Conservation (phyloP, 73 alveolate species). For the Halteria grandinella region DNA sequence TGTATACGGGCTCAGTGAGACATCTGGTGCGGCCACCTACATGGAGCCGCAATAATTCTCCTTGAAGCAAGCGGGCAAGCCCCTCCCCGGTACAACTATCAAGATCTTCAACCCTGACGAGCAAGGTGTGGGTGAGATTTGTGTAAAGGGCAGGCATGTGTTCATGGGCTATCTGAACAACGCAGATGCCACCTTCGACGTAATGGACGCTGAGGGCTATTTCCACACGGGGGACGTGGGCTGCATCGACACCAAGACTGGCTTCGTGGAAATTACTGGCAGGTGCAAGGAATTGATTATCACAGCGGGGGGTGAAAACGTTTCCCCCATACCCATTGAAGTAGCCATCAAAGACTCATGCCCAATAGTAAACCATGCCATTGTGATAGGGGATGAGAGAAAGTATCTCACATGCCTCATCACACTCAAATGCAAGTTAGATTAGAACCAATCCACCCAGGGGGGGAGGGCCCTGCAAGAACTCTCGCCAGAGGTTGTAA, state of each 20-base stretch:
- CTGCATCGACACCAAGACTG: slow-evolving; percentile 40
- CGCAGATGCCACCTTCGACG: slow-evolving; percentile 52
- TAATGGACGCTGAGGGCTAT: slow-evolving; percentile 73
- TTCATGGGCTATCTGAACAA: slow-evolving; percentile 70
- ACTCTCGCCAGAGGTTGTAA: slow-evolving; percentile 19
- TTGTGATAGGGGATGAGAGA: slow-evolving; percentile 74
- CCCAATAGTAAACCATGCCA: slow-evolving; percentile 44
- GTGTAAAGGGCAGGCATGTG: slow-evolving; percentile 75
- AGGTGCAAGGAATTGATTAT: slow-evolving; percentile 78
- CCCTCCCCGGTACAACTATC: slow-evolving; percentile 64
- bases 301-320: slow-evolving; percentile 87
- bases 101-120: slow-evolving; percentile 61
- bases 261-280: slow-evolving; percentile 72
- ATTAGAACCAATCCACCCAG: not conserved
- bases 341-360: slow-evolving; percentile 62
- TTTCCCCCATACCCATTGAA: slow-evolving; percentile 77
- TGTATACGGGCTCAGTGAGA: slow-evolving; percentile 76
- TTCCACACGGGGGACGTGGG: slow-evolving; percentile 82
- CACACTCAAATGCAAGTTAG: slow-evolving; percentile 66
- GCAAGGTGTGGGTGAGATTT: slow-evolving; percentile 72
- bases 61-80: slow-evolving; percentile 52
- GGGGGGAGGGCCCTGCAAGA: too few species aligned
- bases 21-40: slow-evolving; percentile 73
- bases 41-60: slow-evolving; percentile 6
- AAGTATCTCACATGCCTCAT: slow-evolving; percentile 65